Evolutionary conservation across 2,329 filamentous ascomycete species (phyloP).

Genomic region (Neopestalotiopsis sp.): DNA sequence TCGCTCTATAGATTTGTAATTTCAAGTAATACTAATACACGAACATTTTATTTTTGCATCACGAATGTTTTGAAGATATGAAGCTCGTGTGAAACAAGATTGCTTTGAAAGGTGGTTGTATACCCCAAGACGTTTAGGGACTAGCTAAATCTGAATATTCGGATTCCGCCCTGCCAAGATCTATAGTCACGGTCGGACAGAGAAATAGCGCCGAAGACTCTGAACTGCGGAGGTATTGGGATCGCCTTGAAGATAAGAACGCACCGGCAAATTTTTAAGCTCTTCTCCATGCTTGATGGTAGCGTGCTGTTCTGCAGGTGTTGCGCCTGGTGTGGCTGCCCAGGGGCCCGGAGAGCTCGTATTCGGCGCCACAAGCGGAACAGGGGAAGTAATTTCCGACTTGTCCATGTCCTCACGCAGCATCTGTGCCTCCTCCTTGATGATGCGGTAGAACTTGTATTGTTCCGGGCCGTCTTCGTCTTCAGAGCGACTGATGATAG

Average conservation of each 20-base stretch:
- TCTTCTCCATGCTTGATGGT: not conserved
- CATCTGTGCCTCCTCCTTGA: conserved; percentile 64
- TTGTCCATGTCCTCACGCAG: conserved; percentile 59
- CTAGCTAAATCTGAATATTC: no score
- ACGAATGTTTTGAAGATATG: no score
- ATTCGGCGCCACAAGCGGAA: not conserved
- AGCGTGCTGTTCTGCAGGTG: not conserved
- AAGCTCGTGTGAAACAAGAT: no score
- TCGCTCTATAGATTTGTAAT: conserved; percentile 13
- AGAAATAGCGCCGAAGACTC: not conserved
- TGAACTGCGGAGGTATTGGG: not conserved
- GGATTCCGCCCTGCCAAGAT: no score
- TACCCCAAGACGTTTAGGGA: no score
- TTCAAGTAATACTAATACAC: not conserved
- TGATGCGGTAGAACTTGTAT: conserved; percentile 51
- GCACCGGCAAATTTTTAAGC: not conserved
- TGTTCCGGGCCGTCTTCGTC: conserved; percentile 54
- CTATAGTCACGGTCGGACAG: not conserved
- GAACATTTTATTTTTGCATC: not conserved
- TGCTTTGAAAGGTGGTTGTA: no score
- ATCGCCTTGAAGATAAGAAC: not conserved
- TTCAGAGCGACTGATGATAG: conserved; percentile 36
- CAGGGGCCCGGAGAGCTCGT: no score
- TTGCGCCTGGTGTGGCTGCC: no score
- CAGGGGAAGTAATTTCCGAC: not conserved